Conservation (phyloP, 768 basidiomycete species). For the Leccinum aurantiacum region DNA sequence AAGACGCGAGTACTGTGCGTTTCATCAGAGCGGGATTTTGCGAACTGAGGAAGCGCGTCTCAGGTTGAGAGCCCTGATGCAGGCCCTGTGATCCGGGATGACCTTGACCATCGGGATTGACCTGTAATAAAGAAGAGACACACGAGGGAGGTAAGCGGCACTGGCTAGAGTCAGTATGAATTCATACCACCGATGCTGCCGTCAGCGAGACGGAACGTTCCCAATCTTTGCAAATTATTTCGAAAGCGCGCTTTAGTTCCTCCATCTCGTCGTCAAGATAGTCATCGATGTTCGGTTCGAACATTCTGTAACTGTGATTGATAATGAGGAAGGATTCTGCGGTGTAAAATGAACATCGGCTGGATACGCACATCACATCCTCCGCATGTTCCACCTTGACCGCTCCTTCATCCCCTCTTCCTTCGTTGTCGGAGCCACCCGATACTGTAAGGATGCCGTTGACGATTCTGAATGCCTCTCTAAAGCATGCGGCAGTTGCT, state of each 20-base stretch:
- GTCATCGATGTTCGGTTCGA: constrained; percentile 95
- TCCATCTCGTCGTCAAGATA: constrained; percentile 95
- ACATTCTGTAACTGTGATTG: constrained; percentile 81
- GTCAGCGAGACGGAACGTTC: constrained; percentile 47
- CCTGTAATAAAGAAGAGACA: not conserved
- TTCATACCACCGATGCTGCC: constrained; percentile 36
- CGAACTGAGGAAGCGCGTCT: constrained; percentile 72
- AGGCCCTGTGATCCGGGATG: not conserved
- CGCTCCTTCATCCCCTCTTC: constrained; percentile 10
- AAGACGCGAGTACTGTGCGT: constrained; percentile 88
- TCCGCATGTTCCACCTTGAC: constrained; percentile 61
- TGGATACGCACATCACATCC: constrained; percentile 71
- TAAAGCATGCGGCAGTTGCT: constrained; percentile 87
- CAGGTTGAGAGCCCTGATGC: constrained; percentile 5
- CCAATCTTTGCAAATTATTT: constrained; percentile 77
- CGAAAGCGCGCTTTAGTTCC: constrained; percentile 69
- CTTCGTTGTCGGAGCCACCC: constrained; percentile 6
- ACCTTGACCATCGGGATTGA: constrained; percentile 7
- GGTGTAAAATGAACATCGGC: not conserved
- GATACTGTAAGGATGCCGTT: constrained; percentile 68
- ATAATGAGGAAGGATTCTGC: not conserved
- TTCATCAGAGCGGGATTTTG: constrained; percentile 91
- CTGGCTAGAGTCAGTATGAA: not conserved
- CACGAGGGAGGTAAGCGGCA: not conserved
- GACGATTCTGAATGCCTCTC: constrained; percentile 84